A percentile compares a stretch with the other conserved stretches of the same genome.
phyloP scores from a whole-genome alignment of 2,329 filamentous ascomycete species.

The Stachybotrys chartarum region DNA sequence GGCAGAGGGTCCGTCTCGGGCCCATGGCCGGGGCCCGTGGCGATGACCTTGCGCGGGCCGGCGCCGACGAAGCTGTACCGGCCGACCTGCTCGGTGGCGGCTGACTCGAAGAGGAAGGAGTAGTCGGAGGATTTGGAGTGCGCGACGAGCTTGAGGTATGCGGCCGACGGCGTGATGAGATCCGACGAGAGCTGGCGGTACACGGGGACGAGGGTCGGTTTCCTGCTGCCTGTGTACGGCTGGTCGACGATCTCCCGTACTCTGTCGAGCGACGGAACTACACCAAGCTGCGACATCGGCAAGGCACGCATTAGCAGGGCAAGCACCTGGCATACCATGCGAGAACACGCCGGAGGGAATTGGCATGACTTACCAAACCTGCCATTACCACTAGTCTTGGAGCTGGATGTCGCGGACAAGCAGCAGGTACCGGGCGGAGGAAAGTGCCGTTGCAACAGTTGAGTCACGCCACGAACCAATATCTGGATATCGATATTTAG shows the following conservation, averaged over 20 bases:
- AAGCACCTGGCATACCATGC: background rate
- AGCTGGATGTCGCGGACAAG: background rate
- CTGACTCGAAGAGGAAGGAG: slow-evolving; percentile 94
- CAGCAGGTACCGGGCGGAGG: background rate
- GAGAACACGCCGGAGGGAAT: background rate
- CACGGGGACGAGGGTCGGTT: slow-evolving; percentile 69
- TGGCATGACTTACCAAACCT: slow-evolving; percentile 16
- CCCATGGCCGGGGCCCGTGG: slow-evolving; percentile 83
- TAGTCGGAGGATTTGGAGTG: slow-evolving; percentile 50
- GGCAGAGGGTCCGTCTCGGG: slow-evolving; percentile 78
- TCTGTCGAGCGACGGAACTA: slow-evolving; percentile 39
- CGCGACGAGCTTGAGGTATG: slow-evolving; percentile 73
- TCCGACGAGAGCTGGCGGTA: slow-evolving; percentile 84
- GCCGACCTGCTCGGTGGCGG: slow-evolving; percentile 86
- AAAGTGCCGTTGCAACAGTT: background rate
- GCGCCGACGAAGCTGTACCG: slow-evolving; percentile 94
- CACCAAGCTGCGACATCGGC: slow-evolving; percentile 23
- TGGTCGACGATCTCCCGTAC: slow-evolving; percentile 35
- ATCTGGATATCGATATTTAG: no score
- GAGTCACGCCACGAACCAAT: background rate
- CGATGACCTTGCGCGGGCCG: slow-evolving; percentile 70
- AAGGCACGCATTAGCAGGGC: background rate
- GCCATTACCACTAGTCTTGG: slow-evolving; percentile 13
- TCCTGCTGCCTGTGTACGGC: slow-evolving; percentile 17
- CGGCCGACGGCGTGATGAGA: slow-evolving; percentile 87